Base-by-base conservation (phyloP, 1,284 basidiomycete genomes). In the Leccinum fuscescens region DNA sequence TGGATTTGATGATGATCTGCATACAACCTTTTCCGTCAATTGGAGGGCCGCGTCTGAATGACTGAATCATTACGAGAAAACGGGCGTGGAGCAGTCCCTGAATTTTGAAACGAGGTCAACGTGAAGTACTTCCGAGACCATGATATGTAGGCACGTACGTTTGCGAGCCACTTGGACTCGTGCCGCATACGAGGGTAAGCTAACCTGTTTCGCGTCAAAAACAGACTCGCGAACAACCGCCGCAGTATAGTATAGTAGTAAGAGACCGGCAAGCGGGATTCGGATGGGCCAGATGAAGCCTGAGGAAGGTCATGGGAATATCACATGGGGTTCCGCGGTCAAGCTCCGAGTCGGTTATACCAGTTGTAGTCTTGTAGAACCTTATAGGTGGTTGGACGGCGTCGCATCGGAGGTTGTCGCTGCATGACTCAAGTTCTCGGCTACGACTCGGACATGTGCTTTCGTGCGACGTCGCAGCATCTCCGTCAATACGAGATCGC, bases 1-100 rank as follows among this genome's bases (percentile, higher is more conserved):
- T 72, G 61, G 65, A 59, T 64, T 61, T 73, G 70, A 74, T 74
- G 72, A 74, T 74, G 72, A 75, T 75, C 74, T 72, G 65, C 74
- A 66, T 72, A 65, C 65, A 70, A 55, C 62, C 63, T 62, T 66
- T 68, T 58, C 51, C 71, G 71, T 74, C 71, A 70, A 70, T 72
- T 66, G 69, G 69, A 69, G 71, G 67, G 70, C 68, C 67, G 66
- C 72, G 68, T 56, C 55, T 63, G 61, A 64, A 63, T 73, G 73
- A 74, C 72, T 63, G 69, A 73, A 71, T 59, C 63, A 71, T 73
- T 24, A 24, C 24, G 74, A 76, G 61, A 72, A 64, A 71, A 58
- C 54, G 65, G 65, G 63, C 64, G 66, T 62, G 68, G 52, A 46
- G 24, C 39, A 58, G 68, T 66, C 70, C 71, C 74, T 74, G 69